A percentile compares a stretch with the other conserved stretches of the same genome.
Evolutionary conservation across 495 filamentous ascomycete genomes (phyloP).

Genomic region (Cairneyella variabilis): DNA sequence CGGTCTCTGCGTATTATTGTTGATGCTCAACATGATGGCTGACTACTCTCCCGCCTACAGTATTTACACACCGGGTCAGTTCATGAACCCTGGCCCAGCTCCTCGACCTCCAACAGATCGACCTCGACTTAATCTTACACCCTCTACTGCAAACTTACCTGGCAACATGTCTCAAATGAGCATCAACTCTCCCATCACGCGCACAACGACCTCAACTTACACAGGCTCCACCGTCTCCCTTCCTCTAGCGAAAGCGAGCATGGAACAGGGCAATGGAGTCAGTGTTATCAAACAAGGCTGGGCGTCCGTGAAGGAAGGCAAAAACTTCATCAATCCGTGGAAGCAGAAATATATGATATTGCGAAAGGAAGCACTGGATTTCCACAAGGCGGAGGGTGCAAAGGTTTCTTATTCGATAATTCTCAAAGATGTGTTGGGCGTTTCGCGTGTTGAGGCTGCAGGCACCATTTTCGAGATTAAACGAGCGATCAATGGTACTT

Average conservation of each 20-base stretch:
- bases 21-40: slow-evolving; percentile 19
- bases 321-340: slow-evolving; percentile 76
- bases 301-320: slow-evolving; percentile 82
- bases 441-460: slow-evolving; percentile 80
- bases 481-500: slow-evolving; percentile 60
- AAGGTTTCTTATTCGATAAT: slow-evolving; percentile 77
- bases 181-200: slow-evolving; percentile 57
- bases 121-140: slow-evolving; percentile 73
- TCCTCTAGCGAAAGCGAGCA: slow-evolving; percentile 58
- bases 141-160: slow-evolving; percentile 62
- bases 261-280: slow-evolving; percentile 58
- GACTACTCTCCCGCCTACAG: slow-evolving; percentile 32
- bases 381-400: slow-evolving; percentile 82
- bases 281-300: slow-evolving; percentile 84
- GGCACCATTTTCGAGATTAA: slow-evolving; percentile 90
- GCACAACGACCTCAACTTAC: slow-evolving; percentile 55
- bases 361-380: slow-evolving; percentile 83
- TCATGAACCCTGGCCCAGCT: slow-evolving; percentile 96
- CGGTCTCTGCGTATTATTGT: background rate
- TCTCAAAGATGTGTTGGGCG: slow-evolving; percentile 78
- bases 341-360: slow-evolving; percentile 84
- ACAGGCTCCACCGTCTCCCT: slow-evolving; percentile 64
- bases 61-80: slow-evolving; percentile 66
- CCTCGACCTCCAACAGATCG: slow-evolving; percentile 84
- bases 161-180: slow-evolving; percentile 75